Percentiles rank a stretch among this genome's conserved stretches.
These are phyloP conservation scores for Dothidotthia symphoricarpi DNA, from an alignment of 2,329 filamentous ascomycete genomes.

Conservation along the genomic window DNA sequence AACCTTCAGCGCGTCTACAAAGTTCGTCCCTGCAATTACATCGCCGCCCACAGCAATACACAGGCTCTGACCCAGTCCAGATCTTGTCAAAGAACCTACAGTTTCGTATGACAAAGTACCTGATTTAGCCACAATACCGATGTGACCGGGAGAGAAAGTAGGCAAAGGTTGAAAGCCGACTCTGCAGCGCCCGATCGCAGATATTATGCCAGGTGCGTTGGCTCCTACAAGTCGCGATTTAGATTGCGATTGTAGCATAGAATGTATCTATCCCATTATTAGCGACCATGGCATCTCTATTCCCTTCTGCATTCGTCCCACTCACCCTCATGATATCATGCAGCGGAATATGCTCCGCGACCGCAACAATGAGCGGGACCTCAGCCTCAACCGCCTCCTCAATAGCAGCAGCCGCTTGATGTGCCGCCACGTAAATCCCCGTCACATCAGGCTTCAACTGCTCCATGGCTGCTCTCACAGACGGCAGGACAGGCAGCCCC, in stretches of 20 bases:
- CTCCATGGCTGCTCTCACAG: slow-evolving; percentile 66
- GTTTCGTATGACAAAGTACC: slow-evolving; percentile 79
- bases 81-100: slow-evolving; percentile 69
- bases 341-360: slow-evolving; percentile 76
- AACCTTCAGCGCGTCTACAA: slow-evolving; percentile 67
- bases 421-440: slow-evolving; percentile 76
- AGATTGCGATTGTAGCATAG: slow-evolving; percentile 68
- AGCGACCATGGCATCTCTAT: slow-evolving; percentile 42
- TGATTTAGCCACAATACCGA: slow-evolving; percentile 78
- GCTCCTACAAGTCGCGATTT: slow-evolving; percentile 72
- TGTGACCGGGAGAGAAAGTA: slow-evolving; percentile 65
- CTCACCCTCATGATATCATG: slow-evolving; percentile 72
- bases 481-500: slow-evolving; percentile 68
- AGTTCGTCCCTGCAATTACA: slow-evolving; percentile 69
- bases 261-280: slow-evolving; percentile 58
- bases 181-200: slow-evolving; percentile 66
- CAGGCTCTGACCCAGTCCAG: slow-evolving; percentile 73
- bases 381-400: slow-evolving; percentile 78
- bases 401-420: slow-evolving; percentile 69
- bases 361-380: slow-evolving; percentile 72
- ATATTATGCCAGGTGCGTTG: slow-evolving; percentile 80
- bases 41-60: slow-evolving; percentile 79
- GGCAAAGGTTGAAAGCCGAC: slow-evolving; percentile 76
- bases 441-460: slow-evolving; percentile 72
- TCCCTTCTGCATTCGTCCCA: not conserved